Conservation (phyloP, 2,329 filamentous ascomycete species). For the Claviceps africana region DNA sequence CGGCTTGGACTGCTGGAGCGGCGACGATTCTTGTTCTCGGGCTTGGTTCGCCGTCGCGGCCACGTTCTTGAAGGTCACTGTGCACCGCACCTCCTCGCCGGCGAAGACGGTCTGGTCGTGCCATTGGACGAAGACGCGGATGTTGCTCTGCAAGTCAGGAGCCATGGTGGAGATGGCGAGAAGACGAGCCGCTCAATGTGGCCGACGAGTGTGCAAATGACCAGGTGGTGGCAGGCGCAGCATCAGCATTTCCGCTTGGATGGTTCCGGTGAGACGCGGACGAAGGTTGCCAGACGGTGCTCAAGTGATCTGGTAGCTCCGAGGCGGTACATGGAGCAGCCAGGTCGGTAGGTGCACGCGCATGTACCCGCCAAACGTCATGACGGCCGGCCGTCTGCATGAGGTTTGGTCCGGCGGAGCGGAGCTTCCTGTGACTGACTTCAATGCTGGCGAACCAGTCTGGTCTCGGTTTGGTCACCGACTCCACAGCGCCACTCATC, state of each 20-base stretch:
- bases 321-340: neutral
- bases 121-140: conserved; percentile 93
- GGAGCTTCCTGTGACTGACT: neutral
- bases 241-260: conserved; percentile 20
- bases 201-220: conserved; percentile 14
- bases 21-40: conserved; percentile 11
- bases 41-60: conserved; percentile 29
- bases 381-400: neutral
- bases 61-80: conserved; percentile 90
- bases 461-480: no score
- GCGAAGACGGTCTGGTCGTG: conserved; percentile 89
- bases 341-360: no score
- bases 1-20: conserved; percentile 12
- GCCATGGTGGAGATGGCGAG: conserved; percentile 27
- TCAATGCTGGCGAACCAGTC: no score
- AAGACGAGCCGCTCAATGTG: conserved; percentile 15
- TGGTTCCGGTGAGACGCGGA: conserved; percentile 6
- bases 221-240: conserved; percentile 14
- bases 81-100: conserved; percentile 89
- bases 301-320: neutral
- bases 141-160: conserved; percentile 46
- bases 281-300: neutral
- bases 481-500: no score
- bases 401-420: neutral
- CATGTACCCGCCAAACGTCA: neutral